These are phyloP conservation scores for Theobroma cacao DNA, from an alignment of 345 rosid species.

Conservation along the genomic window DNA sequence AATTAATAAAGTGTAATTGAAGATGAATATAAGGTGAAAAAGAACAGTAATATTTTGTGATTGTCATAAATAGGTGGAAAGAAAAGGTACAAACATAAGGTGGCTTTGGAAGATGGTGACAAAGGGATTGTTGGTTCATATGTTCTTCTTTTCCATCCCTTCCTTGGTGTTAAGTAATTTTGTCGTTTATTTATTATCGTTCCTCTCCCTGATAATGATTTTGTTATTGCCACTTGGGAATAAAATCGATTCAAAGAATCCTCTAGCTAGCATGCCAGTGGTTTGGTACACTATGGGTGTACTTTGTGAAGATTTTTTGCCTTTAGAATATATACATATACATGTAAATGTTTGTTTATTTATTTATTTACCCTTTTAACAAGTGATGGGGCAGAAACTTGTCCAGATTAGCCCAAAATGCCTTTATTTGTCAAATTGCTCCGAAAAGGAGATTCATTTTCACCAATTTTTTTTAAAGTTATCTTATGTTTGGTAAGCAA, in stretches of 20 bases:
- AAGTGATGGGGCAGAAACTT: neutral
- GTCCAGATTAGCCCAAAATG: neutral
- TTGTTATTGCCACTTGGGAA: neutral
- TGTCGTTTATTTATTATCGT: neutral
- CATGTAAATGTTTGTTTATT: no score
- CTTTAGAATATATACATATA: no score
- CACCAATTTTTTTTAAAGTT: neutral
- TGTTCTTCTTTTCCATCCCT: neutral
- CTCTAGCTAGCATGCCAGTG: neutral
- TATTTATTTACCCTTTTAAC: neutral
- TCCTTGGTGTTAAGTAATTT: neutral
- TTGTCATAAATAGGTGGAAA: neutral
- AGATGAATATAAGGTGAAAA: no score
- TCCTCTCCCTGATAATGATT: neutral
- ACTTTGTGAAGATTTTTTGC: neutral
- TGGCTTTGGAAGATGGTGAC: neutral
- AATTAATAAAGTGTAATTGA: no score
- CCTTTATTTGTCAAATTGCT: neutral
- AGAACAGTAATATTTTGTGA: no score
- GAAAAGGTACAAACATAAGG: neutral
- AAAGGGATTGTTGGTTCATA: neutral
- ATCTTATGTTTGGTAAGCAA: constrained; percentile 11
- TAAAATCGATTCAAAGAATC: neutral
- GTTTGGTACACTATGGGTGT: neutral
- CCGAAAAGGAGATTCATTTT: neutral